These are phyloP conservation scores for Sclerotinia subarctica DNA, from an alignment of 2,329 filamentous ascomycete genomes.

Conservation along the genomic window DNA sequence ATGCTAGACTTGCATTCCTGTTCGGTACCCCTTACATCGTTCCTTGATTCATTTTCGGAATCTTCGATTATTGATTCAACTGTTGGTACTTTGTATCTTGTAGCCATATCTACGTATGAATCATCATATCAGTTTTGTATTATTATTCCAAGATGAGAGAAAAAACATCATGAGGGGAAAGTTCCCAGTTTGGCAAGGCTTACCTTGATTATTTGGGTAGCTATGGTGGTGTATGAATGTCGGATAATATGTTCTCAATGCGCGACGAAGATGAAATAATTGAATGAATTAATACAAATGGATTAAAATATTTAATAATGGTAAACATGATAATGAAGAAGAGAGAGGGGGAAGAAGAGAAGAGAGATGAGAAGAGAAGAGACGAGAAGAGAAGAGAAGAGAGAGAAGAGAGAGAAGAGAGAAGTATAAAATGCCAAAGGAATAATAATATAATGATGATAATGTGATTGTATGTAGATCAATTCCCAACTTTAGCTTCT, in stretches of 20 bases:
- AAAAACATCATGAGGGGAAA: background rate
- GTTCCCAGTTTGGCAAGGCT: conserved; percentile 18
- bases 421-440: background rate
- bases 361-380: background rate
- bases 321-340: conserved; percentile 14
- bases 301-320: background rate
- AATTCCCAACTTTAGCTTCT: background rate
- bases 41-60: conserved; percentile 33
- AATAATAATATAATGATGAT: background rate
- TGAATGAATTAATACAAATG: conserved; percentile 13
- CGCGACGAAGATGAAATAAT: conserved; percentile 20
- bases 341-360: background rate
- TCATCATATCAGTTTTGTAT: conserved; percentile 23
- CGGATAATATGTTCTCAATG: conserved; percentile 25
- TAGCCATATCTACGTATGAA: conserved; percentile 29
- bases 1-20: conserved; percentile 22
- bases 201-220: conserved; percentile 27
- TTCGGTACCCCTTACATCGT: conserved; percentile 25
- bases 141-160: conserved; percentile 9
- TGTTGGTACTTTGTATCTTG: conserved; percentile 32
- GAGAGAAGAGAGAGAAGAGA: background rate
- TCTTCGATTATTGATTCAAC: conserved; percentile 35
- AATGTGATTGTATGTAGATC: conserved; percentile 7
- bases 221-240: conserved; percentile 28
- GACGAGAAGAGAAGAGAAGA: background rate